These are phyloP conservation scores for Elongisporangium prolatum DNA, from an alignment of 352 stramenopile genomes.

Conservation along the genomic window DNA sequence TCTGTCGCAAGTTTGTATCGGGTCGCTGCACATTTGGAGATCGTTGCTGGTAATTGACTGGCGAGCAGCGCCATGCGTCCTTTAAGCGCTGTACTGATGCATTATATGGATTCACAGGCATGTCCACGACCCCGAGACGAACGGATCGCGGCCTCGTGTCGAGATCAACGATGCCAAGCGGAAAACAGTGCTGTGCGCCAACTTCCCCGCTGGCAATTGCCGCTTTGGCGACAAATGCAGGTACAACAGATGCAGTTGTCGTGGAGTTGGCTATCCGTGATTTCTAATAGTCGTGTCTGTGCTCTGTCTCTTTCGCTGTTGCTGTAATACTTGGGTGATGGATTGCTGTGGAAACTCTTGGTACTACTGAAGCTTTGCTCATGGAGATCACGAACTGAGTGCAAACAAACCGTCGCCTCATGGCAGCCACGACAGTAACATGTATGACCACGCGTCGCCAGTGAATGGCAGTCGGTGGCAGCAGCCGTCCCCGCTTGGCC, in stretches of 20 bases:
- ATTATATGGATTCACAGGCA: constrained; percentile 34
- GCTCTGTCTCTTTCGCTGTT: too few relatives aligned
- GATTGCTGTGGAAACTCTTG: constrained; percentile 13
- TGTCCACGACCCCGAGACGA: constrained; percentile 36
- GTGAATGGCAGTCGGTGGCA: not conserved
- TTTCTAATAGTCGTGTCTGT: too few relatives aligned
- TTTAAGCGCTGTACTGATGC: constrained; percentile 7
- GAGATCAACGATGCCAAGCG: constrained; percentile 46
- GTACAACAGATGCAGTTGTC: constrained; percentile 26
- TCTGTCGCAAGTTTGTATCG: constrained; percentile 73
- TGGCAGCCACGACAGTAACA: constrained; percentile 8
- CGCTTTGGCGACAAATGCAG: constrained; percentile 83
- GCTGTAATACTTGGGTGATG: constrained; percentile 18
- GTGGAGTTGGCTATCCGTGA: constrained; percentile 12
- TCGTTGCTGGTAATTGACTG: constrained; percentile 83
- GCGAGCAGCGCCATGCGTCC: too few relatives aligned
- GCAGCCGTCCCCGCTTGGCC: not conserved
- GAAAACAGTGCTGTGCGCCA: constrained; percentile 78
- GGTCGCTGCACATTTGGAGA: constrained; percentile 75
- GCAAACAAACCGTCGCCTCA: constrained; percentile 4
- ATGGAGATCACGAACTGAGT: constrained; percentile 65
- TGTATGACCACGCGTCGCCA: constrained; percentile 9
- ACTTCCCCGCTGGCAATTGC: constrained; percentile 67
- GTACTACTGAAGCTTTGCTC: constrained; percentile 62
- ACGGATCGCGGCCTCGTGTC: constrained; percentile 8